Conservation (phyloP, 257 asterid species). For the Solanum lignicaule region DNA sequence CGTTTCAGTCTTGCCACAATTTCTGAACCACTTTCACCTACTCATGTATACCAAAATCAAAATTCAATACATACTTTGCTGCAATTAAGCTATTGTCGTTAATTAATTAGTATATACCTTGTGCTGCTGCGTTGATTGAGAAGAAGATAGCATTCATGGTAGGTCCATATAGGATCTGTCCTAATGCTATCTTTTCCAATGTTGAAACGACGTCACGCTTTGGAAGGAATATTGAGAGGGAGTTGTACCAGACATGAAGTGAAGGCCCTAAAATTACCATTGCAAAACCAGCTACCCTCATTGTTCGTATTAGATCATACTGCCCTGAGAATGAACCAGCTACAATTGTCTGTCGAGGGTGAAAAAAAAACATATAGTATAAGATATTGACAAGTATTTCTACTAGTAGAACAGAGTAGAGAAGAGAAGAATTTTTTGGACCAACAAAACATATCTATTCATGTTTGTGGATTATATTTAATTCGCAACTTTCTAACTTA, state of each 20-base stretch:
- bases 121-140: constrained; percentile 74
- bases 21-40: constrained; percentile 68
- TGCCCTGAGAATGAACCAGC: constrained; percentile 10
- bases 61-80: too few relatives aligned
- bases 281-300: constrained; percentile 31
- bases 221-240: constrained; percentile 18
- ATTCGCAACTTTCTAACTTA: neutral
- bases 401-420: neutral
- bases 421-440: neutral
- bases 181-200: constrained; percentile 62
- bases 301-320: constrained; percentile 27
- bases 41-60: neutral
- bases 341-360: constrained; percentile 11
- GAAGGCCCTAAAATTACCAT: constrained; percentile 33
- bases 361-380: neutral
- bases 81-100: too few relatives aligned
- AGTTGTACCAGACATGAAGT: constrained; percentile 27
- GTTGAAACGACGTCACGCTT: constrained; percentile 57
- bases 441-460: neutral
- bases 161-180: constrained; percentile 78
- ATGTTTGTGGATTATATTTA: neutral
- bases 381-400: neutral
- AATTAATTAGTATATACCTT: constrained; percentile 31
- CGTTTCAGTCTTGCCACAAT: constrained; percentile 68
- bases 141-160: constrained; percentile 62